A percentile compares a stretch with the other conserved stretches of the same genome.
phyloP scores from a whole-genome alignment of 208 protist genomes.

The Lotmaria passim region DNA sequence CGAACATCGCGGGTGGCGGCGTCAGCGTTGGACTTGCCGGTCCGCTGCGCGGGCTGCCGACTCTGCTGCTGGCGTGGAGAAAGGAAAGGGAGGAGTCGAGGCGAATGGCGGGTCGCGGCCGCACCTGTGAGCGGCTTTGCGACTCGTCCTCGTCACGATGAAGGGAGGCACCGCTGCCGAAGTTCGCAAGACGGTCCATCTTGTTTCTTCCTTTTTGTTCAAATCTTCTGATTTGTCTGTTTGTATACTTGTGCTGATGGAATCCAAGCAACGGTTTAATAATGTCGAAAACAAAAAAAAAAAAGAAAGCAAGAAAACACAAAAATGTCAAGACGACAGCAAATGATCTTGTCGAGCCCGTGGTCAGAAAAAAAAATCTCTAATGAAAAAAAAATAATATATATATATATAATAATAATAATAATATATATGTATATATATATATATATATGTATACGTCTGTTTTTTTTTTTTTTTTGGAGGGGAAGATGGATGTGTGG shows the following conservation, averaged over 20 bases:
- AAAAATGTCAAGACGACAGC: background rate
- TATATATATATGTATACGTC: conserved; percentile 7
- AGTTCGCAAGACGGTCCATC: conserved; percentile 20
- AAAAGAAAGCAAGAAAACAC: background rate
- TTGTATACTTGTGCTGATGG: background rate
- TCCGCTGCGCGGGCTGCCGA: conserved; percentile 19
- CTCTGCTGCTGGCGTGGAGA: conserved; percentile 18
- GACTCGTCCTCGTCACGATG: conserved; percentile 33
- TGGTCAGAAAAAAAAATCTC: no score
- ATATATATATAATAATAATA: conserved; percentile 1
- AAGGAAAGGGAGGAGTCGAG: conserved; percentile 40
- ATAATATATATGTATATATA: background rate
- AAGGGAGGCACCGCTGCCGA: conserved; percentile 19
- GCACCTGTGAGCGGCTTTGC: conserved; percentile 47
- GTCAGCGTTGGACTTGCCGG: conserved; percentile 23
- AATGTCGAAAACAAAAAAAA: background rate
- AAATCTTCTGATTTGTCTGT: conserved; percentile 11
- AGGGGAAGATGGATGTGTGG: no score
- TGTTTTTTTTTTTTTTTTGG: no score
- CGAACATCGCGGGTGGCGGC: conserved; percentile 9
- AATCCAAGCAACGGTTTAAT: no score
- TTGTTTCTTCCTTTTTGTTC: background rate
- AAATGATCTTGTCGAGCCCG: no score
- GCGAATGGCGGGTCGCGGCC: conserved; percentile 41
- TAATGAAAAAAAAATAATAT: no score